A percentile compares a stretch with the other conserved stretches of the same genome.
These are phyloP conservation scores for Brettanomyces custersianus DNA, from an alignment of 805 yeast genomes.

Conservation along the genomic window DNA sequence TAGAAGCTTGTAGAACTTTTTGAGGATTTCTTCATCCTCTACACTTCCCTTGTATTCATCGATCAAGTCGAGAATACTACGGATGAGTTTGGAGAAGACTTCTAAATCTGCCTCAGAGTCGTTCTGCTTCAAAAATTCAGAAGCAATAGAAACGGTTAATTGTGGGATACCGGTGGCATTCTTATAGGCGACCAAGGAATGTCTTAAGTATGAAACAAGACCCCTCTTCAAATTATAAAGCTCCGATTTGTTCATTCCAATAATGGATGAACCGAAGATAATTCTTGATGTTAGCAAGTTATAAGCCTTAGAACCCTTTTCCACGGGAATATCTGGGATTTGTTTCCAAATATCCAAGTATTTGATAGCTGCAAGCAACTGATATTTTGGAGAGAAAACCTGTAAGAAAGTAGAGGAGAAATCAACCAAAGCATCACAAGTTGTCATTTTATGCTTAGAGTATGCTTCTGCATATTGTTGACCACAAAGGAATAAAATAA, in stretches of 20 bases:
- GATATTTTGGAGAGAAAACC: constrained; percentile 60
- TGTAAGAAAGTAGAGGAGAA: constrained; percentile 65
- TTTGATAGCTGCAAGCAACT: constrained; percentile 43
- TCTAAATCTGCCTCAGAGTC: constrained; percentile 14
- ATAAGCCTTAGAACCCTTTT: constrained; percentile 27
- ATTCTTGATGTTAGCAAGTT: constrained; percentile 40
- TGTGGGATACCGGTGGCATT: constrained; percentile 33
- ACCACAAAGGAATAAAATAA: constrained; percentile 70
- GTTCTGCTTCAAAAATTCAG: constrained; percentile 23
- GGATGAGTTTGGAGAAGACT: constrained; percentile 22
- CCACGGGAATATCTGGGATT: constrained; percentile 35
- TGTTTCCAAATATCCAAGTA: constrained; percentile 44
- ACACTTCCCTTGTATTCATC: constrained; percentile 22
- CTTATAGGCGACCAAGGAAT: constrained; percentile 34
- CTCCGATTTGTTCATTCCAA: constrained; percentile 41
- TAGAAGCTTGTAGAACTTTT: constrained; percentile 45
- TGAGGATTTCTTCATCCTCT: constrained; percentile 29
- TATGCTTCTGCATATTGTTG: constrained; percentile 59
- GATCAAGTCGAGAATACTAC: constrained; percentile 30
- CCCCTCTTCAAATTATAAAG: constrained; percentile 38
- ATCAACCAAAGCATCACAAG: constrained; percentile 59
- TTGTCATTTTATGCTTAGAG: constrained; percentile 50
- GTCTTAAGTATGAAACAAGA: constrained; percentile 49
- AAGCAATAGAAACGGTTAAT: constrained; percentile 30
- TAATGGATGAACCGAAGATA: constrained; percentile 53